phyloP scores from a whole-genome alignment of 2,329 filamentous ascomycete species.

The Metarhizium sp. region DNA sequence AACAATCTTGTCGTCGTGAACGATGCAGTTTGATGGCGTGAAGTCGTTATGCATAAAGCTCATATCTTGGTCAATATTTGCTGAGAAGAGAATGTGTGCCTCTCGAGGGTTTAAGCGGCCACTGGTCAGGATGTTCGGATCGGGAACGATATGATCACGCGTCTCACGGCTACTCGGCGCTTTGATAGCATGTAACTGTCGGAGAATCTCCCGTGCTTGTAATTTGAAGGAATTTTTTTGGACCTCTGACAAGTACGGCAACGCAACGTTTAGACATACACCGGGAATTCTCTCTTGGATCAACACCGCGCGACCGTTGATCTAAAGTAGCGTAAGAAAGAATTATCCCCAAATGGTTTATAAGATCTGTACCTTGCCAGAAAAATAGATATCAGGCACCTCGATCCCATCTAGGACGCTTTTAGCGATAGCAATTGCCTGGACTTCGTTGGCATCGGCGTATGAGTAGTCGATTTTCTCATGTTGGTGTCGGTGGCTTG shows the following conservation, averaged over 20 bases:
- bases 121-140: background rate
- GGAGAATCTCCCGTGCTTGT: background rate
- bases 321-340: conserved; percentile 14
- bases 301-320: conserved; percentile 24
- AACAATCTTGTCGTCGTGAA: conserved; percentile 27
- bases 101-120: background rate
- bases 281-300: conserved; percentile 10
- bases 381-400: conserved; percentile 28
- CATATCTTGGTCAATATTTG: conserved; percentile 14
- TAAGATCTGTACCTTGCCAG: conserved; percentile 22
- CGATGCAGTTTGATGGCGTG: conserved; percentile 25
- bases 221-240: background rate
- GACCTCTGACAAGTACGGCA: background rate
- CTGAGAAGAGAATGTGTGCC: conserved; percentile 19
- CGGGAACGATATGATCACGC: background rate
- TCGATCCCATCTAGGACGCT: conserved; percentile 16
- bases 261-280: background rate
- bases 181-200: background rate
- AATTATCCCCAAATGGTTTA: background rate
- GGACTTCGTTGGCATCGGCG: conserved; percentile 29
- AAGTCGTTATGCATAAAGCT: conserved; percentile 31
- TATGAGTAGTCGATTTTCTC: conserved; percentile 24
- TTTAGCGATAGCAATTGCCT: conserved; percentile 23
- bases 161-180: background rate
- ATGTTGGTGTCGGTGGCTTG: conserved; percentile 20